A percentile compares a stretch with the other conserved stretches of the same genome.
Evolutionary conservation across 2,329 filamentous ascomycete genomes (phyloP).

Genomic region (Fusarium pseudonygamai): DNA sequence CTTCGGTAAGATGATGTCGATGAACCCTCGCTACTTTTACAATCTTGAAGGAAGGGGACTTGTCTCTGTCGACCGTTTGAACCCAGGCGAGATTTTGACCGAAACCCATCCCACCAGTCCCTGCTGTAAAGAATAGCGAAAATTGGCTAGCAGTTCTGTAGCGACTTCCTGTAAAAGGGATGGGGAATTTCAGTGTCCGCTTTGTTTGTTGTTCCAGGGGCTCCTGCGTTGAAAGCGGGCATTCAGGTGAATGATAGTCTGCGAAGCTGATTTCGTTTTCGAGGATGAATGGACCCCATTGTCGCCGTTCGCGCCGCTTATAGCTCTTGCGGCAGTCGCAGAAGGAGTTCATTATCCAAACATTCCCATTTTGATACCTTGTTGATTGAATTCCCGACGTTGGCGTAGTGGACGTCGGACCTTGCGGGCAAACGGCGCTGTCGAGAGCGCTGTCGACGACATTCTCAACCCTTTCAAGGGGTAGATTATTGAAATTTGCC

Average conservation of each 20-base stretch:
- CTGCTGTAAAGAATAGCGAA: background rate
- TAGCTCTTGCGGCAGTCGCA: fast-evolving
- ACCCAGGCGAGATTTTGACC: background rate
- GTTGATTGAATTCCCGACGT: background rate
- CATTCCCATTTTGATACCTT: background rate
- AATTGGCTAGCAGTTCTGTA: background rate
- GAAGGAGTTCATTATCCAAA: fast-evolving
- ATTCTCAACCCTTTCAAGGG: fast-evolving
- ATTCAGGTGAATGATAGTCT: background rate
- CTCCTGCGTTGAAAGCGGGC: background rate
- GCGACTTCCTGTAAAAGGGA: fast-evolving
- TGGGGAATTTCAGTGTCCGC: fast-evolving
- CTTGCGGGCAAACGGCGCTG: fast-evolving
- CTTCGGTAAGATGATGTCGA: fast-evolving
- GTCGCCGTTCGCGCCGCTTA: background rate
- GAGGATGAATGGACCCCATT: fast-evolving
- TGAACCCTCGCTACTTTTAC: fast-evolving
- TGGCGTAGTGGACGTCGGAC: fast-evolving
- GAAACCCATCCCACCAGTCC: fast-evolving
- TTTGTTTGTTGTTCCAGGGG: background rate
- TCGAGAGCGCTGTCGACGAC: fast-evolving
- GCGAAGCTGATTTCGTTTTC: background rate
- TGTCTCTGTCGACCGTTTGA: fast-evolving
- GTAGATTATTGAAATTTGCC: fast-evolving
- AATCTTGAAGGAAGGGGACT: background rate